Base-by-base conservation (phyloP, 192 early-diverging fungal genomes). In the Glomus cerebriforme region DNA sequence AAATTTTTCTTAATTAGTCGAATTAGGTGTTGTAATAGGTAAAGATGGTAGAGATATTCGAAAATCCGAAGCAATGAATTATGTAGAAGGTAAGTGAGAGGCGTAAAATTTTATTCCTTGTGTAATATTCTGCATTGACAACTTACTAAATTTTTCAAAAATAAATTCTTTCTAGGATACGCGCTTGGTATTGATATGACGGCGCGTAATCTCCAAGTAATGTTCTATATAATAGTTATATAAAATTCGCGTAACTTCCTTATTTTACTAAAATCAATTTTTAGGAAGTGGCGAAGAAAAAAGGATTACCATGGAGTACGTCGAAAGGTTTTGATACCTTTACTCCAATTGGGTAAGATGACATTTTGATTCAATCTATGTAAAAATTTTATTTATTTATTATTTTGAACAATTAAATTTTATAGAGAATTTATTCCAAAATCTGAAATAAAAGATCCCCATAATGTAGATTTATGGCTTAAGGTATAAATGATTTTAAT, bases 281-380 rank as follows among this genome's bases (percentile, higher is more conserved):
- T 64, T 43, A 96, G 85, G 90, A 93, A 26, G 85, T 86, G 35
- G 96, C 92, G 60, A 99, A 97, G 85, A 90, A 92, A 79, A 85
- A 82, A 19, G 94, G 96, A 1, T 85, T 92, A 49, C 97, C 97
- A 24, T 99, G 97, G 97, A 91, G 92, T 27, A 86, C 90, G 1
- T 91, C 97, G 39, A 99, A 99, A 86, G 97, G 96, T 1, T 97
- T 92, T 84, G 97, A 99, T 80, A 96, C 96, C 7, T 99, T 97
- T 75, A 94, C 94, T 3, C 95, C 97, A n/a, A 86, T 97, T 47
- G 91, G 93, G 89, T 91, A 80, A 54, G 15, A 29, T 12, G 45
- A 6, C 15, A 34, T 12, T 29, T 37, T 79, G 32, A n/a, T 19
- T 73, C 45, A 47, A n/a, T n/a, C n/a, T n/a, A n/a, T n/a, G n/a